Evolutionary conservation across 768 basidiomycete genomes (phyloP), one percentile per base, ranked within the genome.

Genomic region (Pisolithus microcarpus): DNA sequence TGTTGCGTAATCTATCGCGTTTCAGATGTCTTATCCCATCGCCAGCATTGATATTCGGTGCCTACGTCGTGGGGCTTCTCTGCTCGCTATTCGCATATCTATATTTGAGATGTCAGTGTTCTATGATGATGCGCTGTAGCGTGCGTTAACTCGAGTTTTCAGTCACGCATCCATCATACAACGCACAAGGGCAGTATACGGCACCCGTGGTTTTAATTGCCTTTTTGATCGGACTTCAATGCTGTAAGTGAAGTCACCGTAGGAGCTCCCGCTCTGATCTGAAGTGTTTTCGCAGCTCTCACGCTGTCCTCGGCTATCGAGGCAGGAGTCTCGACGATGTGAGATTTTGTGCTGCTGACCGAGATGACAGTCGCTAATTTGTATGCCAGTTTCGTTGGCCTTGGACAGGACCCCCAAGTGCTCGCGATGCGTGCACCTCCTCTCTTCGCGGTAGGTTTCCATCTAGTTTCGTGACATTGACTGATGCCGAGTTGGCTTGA

Each of bases 291-390:
- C 19, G 31, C 54, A 87, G 85, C 80, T 15, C 65, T 85, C 53
- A 87, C 85, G 6, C 69, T 87, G 53, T 79, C 80, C 2, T 82
- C 84, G 11, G 81, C 85, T 4, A 81, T 90, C 57, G 88, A 91
- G 61, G 88, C 87, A 13, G 91, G 89, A 46, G 89, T 92, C 1
- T 91, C 88, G 2, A 91, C 89, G 2, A 90, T 91, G 81, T 88
- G 65, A 55, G 78, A 61, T 24, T 26, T 15, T 38, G 18, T 38
- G 34, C 6, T 34, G 15, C 30, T 18, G 15, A 8, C 23, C 24
- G 4, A 7, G 46, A 13, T 44, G 5, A 38, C 30, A 43, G 34
- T 21, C 42, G 48, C 8, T 38, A 24, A 43, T 48, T 28, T 38
- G 38, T 26, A 23, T 24, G 48, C 30, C 50, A 86, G 85, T 34